Evolutionary conservation across 257 asterid species (phyloP).

Genomic region (Henckelia pumila): DNA sequence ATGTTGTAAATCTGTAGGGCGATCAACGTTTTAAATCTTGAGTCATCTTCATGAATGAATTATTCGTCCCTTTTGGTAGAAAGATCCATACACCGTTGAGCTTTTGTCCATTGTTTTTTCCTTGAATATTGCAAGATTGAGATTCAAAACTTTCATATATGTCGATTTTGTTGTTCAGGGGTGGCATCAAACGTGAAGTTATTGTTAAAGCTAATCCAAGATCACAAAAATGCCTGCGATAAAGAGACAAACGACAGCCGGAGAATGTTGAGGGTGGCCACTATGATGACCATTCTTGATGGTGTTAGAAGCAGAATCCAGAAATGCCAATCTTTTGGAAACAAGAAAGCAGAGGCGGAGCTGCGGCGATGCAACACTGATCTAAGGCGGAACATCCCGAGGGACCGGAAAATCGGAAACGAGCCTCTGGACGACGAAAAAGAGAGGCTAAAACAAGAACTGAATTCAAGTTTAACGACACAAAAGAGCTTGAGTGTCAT

Average conservation of each 20-base stretch:
- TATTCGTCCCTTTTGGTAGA: background rate
- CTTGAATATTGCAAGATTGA: background rate
- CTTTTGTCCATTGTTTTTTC: too few species aligned
- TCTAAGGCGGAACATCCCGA: conserved; percentile 24
- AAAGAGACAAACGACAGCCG: conserved; percentile 55
- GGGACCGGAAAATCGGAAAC: conserved; percentile 24
- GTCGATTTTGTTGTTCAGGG: conserved; percentile 37
- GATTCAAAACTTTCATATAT: background rate
- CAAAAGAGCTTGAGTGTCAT: conserved; percentile 58
- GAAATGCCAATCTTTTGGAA: conserved; percentile 62
- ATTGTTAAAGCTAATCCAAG: conserved; percentile 63
- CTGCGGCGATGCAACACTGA: conserved; percentile 46
- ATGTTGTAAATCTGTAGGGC: background rate
- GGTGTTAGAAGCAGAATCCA: conserved; percentile 54
- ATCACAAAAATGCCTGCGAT: conserved; percentile 63
- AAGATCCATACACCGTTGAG: too few species aligned
- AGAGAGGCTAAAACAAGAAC: conserved; percentile 49
- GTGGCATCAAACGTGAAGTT: conserved; percentile 66
- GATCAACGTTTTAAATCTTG: background rate
- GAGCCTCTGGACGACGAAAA: conserved; percentile 37
- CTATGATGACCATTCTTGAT: conserved; percentile 79
- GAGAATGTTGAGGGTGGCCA: conserved; percentile 81
- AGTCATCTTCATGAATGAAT: background rate
- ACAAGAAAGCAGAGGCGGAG: conserved; percentile 28
- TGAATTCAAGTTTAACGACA: conserved; percentile 51